Base-by-base conservation (phyloP, 257 asterid species). In the Nicotiana attenuata region DNA sequence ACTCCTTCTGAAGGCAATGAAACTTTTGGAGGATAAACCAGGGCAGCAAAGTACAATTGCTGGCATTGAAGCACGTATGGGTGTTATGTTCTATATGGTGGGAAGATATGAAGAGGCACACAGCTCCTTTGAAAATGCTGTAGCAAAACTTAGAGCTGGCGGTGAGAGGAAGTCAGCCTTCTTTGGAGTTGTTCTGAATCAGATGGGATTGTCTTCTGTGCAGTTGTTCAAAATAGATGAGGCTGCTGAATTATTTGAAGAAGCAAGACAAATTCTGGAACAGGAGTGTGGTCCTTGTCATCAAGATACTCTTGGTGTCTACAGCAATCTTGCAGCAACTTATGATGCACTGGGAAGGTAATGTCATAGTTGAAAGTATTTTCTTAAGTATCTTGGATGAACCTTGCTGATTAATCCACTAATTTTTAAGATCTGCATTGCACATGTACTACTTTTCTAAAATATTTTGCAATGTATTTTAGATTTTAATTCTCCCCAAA, bases 281-380 rank as follows among this genome's bases (percentile, higher is more conserved):
- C 94, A 85, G 85, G 98, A 96, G 88, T 90, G 94, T 69, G 97
- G 99, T 52, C 97, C 98, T 3, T 90, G 93, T 63, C 98, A 96
- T 84, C 99, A 94, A 86, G 99, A 96, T 83, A 91, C 99, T 10
- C 98, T 96, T 22, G 98, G 99, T 63, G 97, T 96, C 29, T 96
- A 96, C 83, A 93, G 98, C 90, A 96, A 96, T 83, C 98, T 96
- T 41, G 98, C 99, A 16, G 99, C 99, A 75, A 94, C 98, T 81
- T 96, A 96, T 84, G 99, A 96, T 86, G 99, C 98, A 38, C 86
- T 94, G 93, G 99, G 99, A 89, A 96, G 99, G 99, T 96, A 96
- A 91, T 78, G 35, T 75, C 38, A 29, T 59, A 14, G 63, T 81
- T 55, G 64, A n/a, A 11, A 38, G 24, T 61, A 0, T 76, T 38